phyloP scores from a whole-genome alignment of 495 filamentous ascomycete genomes.

The Cairneyella variabilis region DNA sequence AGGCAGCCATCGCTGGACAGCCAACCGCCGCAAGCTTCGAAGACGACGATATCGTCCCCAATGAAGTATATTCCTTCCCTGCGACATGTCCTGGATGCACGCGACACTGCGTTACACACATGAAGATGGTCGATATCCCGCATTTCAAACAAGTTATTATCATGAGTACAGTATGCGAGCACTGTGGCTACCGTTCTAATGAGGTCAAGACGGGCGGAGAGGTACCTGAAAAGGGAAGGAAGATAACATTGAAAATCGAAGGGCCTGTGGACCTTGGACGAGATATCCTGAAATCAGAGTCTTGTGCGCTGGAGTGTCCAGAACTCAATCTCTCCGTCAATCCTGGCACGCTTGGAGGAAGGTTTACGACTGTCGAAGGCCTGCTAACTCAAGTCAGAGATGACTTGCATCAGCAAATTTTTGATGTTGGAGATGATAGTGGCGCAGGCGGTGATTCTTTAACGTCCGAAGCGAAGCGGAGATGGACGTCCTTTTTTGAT shows the following conservation, averaged over 20 bases:
- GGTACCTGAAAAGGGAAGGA: slow-evolving; percentile 81
- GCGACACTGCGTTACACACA: slow-evolving; percentile 76
- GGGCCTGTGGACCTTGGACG: slow-evolving; percentile 73
- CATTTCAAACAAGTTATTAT: slow-evolving; percentile 94
- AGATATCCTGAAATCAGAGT: slow-evolving; percentile 96
- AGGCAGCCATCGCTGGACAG: slow-evolving; percentile 12
- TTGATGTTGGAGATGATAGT: slow-evolving; percentile 57
- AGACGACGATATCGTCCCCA: slow-evolving; percentile 77
- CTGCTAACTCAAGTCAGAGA: slow-evolving; percentile 89
- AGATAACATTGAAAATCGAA: slow-evolving; percentile 73
- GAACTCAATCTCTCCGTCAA: slow-evolving; percentile 81
- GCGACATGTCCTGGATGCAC: slow-evolving; percentile 87
- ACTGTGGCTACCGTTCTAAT: slow-evolving; percentile 91
- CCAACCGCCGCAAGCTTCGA: slow-evolving; percentile 37
- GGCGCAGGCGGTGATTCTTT: slow-evolving; percentile 67
- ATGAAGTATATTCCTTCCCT: slow-evolving; percentile 86
- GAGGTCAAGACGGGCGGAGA: slow-evolving; percentile 96
- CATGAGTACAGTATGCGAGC: slow-evolving; percentile 81
- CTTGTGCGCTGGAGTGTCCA: slow-evolving; percentile 75
- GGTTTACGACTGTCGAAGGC: slow-evolving; percentile 95
- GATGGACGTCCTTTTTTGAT: slow-evolving; percentile 79
- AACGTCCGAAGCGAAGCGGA: slow-evolving; percentile 50
- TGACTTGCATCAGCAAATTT: slow-evolving; percentile 81
- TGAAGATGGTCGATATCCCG: slow-evolving; percentile 95
- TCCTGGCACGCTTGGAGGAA: slow-evolving; percentile 89